Evolutionary conservation across 257 asterid species (phyloP).

Genomic region (Gynochthodes officinalis): DNA sequence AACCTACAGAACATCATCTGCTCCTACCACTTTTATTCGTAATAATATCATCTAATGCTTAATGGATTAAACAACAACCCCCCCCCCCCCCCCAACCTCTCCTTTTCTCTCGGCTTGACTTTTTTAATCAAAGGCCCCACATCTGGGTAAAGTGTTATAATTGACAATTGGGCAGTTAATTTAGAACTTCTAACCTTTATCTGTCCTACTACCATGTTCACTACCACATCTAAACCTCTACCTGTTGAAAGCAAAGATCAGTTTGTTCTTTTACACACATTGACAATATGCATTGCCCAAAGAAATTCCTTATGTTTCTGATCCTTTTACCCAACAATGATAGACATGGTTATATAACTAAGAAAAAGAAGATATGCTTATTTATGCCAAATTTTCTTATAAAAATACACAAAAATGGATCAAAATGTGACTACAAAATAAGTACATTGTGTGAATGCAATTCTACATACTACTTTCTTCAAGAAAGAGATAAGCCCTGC

Average conservation of each 20-base stretch:
- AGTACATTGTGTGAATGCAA: not conserved
- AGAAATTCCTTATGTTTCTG: not conserved
- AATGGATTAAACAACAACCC: not conserved
- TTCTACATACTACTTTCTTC: not conserved
- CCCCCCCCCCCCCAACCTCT: not conserved
- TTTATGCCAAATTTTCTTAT: not conserved
- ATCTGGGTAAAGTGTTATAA: not conserved
- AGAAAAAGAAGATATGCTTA: not conserved
- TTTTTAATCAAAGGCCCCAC: not conserved
- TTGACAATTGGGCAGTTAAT: not conserved
- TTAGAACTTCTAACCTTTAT: not conserved
- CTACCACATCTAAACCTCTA: not conserved
- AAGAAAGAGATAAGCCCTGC: no score
- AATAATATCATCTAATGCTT: not conserved
- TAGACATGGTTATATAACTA: not conserved
- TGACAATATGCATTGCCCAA: not conserved
- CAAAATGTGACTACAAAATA: not conserved
- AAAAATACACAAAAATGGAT: not conserved
- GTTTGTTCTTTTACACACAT: not conserved
- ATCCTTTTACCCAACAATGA: not conserved
- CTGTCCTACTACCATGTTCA: not conserved
- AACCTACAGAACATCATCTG: not conserved
- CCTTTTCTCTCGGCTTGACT: not conserved
- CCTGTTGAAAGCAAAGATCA: not conserved
- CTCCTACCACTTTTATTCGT: not conserved